Conservation (phyloP, 1,284 basidiomycete genomes). For the Ustanciosporium gigantosporum region DNA sequence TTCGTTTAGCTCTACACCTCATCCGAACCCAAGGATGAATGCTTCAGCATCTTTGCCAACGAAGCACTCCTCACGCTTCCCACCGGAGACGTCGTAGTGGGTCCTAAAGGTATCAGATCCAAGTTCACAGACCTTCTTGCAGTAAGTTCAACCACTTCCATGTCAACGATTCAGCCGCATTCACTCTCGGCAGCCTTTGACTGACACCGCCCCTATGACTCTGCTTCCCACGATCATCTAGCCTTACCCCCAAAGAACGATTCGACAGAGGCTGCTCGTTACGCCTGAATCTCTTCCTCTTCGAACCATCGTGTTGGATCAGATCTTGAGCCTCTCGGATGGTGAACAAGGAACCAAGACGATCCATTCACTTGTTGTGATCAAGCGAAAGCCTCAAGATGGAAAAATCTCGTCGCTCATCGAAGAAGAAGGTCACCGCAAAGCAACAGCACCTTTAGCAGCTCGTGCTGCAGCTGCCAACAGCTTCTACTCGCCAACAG, state of each 20-base stretch:
- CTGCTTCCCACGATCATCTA: too few relatives aligned
- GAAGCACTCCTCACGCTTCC: slow-evolving; percentile 55
- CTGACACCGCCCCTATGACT: not conserved
- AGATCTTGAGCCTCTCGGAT: slow-evolving; percentile 30
- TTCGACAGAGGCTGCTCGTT: slow-evolving; percentile 50
- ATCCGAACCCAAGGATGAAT: slow-evolving; percentile 13
- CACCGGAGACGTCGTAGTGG: slow-evolving; percentile 53
- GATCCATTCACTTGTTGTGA: slow-evolving; percentile 50
- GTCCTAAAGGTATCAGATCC: slow-evolving; percentile 28
- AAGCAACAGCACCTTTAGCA: slow-evolving; percentile 54
- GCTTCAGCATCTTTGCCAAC: slow-evolving; percentile 44
- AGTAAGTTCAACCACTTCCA: too few relatives aligned
- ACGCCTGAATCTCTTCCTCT: slow-evolving; percentile 54
- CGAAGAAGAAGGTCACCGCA: slow-evolving; percentile 58
- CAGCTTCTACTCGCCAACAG: slow-evolving; percentile 58
- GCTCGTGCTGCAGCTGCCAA: slow-evolving; percentile 51
- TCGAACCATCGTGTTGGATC: slow-evolving; percentile 54
- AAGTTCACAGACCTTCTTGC: slow-evolving; percentile 33
- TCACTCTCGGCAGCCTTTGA: too few relatives aligned
- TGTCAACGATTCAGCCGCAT: too few relatives aligned
- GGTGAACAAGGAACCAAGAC: slow-evolving; percentile 18
- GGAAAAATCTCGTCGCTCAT: slow-evolving; percentile 50
- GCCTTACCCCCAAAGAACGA: slow-evolving; percentile 16
- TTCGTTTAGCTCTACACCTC: slow-evolving; percentile 53
- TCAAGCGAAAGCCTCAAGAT: slow-evolving; percentile 53